Evolutionary conservation across 139 green algal species (phyloP).

Genomic region (Auxenochlorella pyrenoidosa): DNA sequence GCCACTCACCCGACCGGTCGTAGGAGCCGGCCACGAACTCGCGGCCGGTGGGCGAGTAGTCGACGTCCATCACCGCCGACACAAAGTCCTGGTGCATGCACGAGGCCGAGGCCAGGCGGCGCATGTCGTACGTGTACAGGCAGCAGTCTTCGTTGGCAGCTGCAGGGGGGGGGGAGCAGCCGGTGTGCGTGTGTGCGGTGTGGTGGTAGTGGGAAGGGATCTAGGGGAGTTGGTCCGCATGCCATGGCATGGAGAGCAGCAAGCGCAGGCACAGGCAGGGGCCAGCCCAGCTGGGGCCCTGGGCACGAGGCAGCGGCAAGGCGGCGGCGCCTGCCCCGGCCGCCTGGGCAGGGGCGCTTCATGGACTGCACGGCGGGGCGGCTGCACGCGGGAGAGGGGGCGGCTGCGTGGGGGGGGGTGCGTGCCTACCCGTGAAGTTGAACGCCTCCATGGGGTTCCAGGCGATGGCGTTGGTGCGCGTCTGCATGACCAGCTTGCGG

Average conservation of each 20-base stretch:
- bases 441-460: slow-evolving; percentile 99
- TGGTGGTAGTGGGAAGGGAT: background rate
- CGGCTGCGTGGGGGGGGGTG: background rate
- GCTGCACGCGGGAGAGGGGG: too few relatives aligned
- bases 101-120: slow-evolving; percentile 80
- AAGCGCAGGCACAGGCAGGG: too few relatives aligned
- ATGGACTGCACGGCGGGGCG: too few relatives aligned
- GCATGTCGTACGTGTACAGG: slow-evolving; percentile 99
- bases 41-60: slow-evolving; percentile 96
- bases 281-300: too few relatives aligned
- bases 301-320: too few relatives aligned
- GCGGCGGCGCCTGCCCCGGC: too few relatives aligned
- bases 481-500: slow-evolving; percentile 95
- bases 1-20: slow-evolving; percentile 74
- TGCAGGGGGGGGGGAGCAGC: background rate
- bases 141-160: slow-evolving; percentile 95
- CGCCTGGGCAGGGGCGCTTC: too few relatives aligned
- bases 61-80: slow-evolving; percentile 96
- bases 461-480: slow-evolving; percentile 85
- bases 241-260: too few relatives aligned
- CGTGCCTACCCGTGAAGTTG: slow-evolving; percentile 89
- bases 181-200: background rate
- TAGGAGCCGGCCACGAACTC: slow-evolving; percentile 98
- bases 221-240: too few relatives aligned
- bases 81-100: slow-evolving; percentile 96